Evolutionary conservation across 169 alveolate species (phyloP).

Genomic region (Plasmodium gaboni): DNA sequence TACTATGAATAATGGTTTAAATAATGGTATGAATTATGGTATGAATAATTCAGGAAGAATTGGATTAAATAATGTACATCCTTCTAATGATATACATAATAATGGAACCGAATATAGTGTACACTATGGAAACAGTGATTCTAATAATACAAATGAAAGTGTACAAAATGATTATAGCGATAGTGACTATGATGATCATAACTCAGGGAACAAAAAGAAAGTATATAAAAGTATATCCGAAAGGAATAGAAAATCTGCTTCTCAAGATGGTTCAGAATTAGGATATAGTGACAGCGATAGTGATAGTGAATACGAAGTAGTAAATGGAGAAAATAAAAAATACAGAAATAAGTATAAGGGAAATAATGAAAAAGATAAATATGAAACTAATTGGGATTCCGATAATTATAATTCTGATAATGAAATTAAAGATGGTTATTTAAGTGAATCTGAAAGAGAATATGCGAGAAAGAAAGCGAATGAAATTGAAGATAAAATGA

Average conservation of each 20-base stretch:
- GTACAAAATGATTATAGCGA: not conserved
- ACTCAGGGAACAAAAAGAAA: constrained; percentile 7
- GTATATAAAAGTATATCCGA: not conserved
- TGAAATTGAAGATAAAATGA: constrained; percentile 46
- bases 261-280: not conserved
- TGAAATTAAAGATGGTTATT: not conserved
- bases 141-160: not conserved
- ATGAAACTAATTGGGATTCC: not conserved
- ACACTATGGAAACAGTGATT: constrained; percentile 10
- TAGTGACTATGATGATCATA: not conserved
- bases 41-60: no score
- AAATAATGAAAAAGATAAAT: not conserved
- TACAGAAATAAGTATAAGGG: not conserved
- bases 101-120: constrained; percentile 7
- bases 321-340: not conserved
- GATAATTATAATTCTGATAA: not conserved
- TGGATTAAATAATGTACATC: no score
- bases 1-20: no score
- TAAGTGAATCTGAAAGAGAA: constrained; percentile 6
- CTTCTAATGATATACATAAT: no score
- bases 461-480: constrained; percentile 19
- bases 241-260: not conserved
- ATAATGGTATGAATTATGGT: no score
- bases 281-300: not conserved
- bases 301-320: constrained; percentile 24